These are phyloP conservation scores for Chaetomiaceae sp. DNA, from an alignment of 2,329 filamentous ascomycete species.

Conservation along the genomic window DNA sequence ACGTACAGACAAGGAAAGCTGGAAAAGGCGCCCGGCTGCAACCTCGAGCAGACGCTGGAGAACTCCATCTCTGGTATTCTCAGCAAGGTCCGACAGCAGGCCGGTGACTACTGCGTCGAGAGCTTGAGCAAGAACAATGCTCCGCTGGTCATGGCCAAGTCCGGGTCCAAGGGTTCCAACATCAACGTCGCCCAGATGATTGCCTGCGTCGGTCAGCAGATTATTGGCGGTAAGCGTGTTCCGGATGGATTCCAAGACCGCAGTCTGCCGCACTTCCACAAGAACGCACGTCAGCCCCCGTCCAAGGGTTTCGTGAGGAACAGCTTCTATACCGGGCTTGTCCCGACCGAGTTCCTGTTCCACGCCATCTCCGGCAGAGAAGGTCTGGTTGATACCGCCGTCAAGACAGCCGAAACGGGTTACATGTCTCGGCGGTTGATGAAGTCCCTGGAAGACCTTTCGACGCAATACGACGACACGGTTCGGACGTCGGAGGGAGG, in stretches of 20 bases:
- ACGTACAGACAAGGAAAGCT: slow-evolving; percentile 76
- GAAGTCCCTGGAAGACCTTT: slow-evolving; percentile 95
- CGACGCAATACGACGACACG: slow-evolving; percentile 88
- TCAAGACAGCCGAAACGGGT: slow-evolving; percentile 97
- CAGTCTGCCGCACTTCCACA: slow-evolving; percentile 90
- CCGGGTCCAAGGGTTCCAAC: slow-evolving; percentile 91
- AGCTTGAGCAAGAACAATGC: slow-evolving; percentile 89
- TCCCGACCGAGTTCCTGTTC: slow-evolving; percentile 91
- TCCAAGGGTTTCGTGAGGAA: slow-evolving; percentile 96
- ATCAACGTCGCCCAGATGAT: slow-evolving; percentile 99
- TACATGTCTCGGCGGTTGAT: slow-evolving; percentile 98
- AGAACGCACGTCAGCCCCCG: slow-evolving; percentile 84
- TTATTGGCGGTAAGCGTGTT: slow-evolving; percentile 90
- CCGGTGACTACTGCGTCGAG: slow-evolving; percentile 84
- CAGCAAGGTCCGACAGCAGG: slow-evolving; percentile 84
- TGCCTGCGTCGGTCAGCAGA: slow-evolving; percentile 93
- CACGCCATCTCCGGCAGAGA: slow-evolving; percentile 98
- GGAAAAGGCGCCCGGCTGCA: slow-evolving; percentile 81
- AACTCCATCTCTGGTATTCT: slow-evolving; percentile 87
- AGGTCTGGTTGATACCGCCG: slow-evolving; percentile 96
- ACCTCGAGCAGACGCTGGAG: slow-evolving; percentile 87
- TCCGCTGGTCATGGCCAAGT: slow-evolving; percentile 93
- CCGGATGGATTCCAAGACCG: slow-evolving; percentile 95
- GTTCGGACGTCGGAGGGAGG: slow-evolving; percentile 84
- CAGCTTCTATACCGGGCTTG: slow-evolving; percentile 91